These are phyloP conservation scores for Pachysandra terminalis DNA, from an alignment of 164 flowering plant species.

Conservation along the genomic window DNA sequence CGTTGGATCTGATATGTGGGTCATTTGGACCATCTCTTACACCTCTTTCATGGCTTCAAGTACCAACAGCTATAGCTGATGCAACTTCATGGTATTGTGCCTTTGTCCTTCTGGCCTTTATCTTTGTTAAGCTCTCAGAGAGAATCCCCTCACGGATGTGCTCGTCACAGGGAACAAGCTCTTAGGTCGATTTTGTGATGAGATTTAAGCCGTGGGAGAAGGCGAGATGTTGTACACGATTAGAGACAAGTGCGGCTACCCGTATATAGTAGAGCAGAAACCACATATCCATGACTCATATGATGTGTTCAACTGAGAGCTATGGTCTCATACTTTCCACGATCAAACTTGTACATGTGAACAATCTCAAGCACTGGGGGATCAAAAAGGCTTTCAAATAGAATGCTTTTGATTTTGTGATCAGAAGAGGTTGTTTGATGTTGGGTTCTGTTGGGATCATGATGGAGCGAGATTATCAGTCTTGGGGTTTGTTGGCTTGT, in stretches of 20 bases:
- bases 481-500: too few relatives aligned
- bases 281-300: neutral
- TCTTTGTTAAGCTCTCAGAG: slow-evolving; percentile 8
- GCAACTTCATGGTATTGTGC: too few relatives aligned
- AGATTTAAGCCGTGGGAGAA: slow-evolving; percentile 10
- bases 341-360: too few relatives aligned
- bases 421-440: too few relatives aligned
- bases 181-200: slow-evolving; percentile 16
- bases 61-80: slow-evolving; percentile 4
- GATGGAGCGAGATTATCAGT: too few relatives aligned
- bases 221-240: neutral
- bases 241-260: neutral
- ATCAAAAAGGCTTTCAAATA: too few relatives aligned
- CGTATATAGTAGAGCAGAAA: neutral
- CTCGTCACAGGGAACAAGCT: slow-evolving; percentile 2
- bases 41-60: neutral
- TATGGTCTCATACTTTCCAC: too few relatives aligned
- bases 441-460: too few relatives aligned
- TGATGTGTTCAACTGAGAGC: slow-evolving; percentile 1
- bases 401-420: too few relatives aligned
- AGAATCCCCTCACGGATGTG: neutral
- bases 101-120: slow-evolving; percentile 6
- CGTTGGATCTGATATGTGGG: too few relatives aligned
- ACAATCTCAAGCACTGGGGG: too few relatives aligned
- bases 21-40: neutral